phyloP scores from a whole-genome alignment of 441 rosid genomes.

The Viola pubescens region DNA sequence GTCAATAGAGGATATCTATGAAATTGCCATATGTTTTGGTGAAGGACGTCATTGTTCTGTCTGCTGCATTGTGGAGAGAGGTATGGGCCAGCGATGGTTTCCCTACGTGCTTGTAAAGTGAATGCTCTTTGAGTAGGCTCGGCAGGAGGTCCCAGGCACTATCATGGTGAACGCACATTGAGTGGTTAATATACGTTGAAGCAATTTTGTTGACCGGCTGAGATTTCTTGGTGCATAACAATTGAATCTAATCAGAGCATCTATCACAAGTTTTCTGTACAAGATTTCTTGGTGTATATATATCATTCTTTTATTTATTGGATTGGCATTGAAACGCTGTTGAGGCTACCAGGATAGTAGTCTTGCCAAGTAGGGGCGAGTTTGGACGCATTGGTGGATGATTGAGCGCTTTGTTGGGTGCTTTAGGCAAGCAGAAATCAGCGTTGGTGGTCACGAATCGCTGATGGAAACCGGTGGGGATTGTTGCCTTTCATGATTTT shows the following conservation, averaged over 20 bases:
- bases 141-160: neutral
- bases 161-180: neutral
- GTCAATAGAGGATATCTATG: neutral
- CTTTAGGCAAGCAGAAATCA: neutral
- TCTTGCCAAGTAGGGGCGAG: neutral
- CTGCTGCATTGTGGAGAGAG: neutral
- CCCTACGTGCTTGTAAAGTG: too few species aligned
- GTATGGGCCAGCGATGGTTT: neutral
- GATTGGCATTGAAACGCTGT: neutral
- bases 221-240: neutral
- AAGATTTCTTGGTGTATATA: neutral
- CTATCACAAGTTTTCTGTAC: neutral
- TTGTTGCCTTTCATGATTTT: neutral
- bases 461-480: neutral
- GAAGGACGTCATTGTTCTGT: neutral
- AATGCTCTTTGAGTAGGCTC: neutral
- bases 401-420: neutral
- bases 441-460: neutral
- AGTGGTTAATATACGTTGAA: neutral
- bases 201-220: neutral
- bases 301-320: constrained; percentile 14
- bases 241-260: neutral
- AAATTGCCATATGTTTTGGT: constrained; percentile 3
- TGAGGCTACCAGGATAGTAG: neutral
- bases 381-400: neutral